Conservation (phyloP, 106 monocot genomes). For the Acorus gramineus region DNA sequence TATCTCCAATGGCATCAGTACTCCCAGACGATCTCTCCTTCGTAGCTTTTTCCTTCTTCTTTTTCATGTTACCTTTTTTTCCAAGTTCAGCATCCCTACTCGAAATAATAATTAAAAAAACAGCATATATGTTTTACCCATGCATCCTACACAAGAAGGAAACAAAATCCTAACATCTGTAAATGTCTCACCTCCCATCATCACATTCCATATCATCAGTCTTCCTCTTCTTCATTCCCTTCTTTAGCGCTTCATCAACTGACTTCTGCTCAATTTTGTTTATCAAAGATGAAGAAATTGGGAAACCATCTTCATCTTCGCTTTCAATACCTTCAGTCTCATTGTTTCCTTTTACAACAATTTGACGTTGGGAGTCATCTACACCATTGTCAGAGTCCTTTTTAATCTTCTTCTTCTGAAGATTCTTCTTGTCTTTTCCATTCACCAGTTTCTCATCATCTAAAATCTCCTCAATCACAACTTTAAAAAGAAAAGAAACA, state of each 20-base stretch:
- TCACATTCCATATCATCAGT: constrained; percentile 5
- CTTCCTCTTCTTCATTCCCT: constrained; percentile 18
- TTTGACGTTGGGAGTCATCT: constrained; percentile 24
- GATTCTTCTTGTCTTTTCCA: constrained; percentile 39
- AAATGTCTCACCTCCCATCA: constrained; percentile 19
- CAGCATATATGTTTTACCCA: too few relatives aligned
- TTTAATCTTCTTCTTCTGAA: constrained; percentile 30
- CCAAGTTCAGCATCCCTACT: too few relatives aligned
- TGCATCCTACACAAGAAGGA: too few relatives aligned
- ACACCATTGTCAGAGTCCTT: constrained; percentile 39
- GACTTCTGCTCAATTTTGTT: constrained; percentile 15
- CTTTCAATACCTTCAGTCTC: constrained; percentile 30
- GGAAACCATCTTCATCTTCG: constrained; percentile 98
- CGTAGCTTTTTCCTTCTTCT: constrained; percentile 23
- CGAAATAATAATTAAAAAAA: too few relatives aligned
- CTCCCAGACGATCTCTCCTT: constrained; percentile 9
- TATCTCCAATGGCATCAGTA: neutral
- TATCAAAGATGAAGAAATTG: constrained; percentile 30
- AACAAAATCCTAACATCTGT: too few relatives aligned
- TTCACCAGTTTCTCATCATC: constrained; percentile 54
- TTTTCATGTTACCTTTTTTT: constrained; percentile 17
- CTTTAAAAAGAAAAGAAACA: constrained; percentile 21
- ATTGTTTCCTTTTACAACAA: constrained; percentile 23
- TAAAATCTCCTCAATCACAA: constrained; percentile 83
- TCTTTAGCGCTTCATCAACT: too few relatives aligned